A percentile compares a stretch with the other conserved stretches of the same genome.
Conservation (phyloP, 2,329 filamentous ascomycete genomes). For the Helotiales sp. region DNA sequence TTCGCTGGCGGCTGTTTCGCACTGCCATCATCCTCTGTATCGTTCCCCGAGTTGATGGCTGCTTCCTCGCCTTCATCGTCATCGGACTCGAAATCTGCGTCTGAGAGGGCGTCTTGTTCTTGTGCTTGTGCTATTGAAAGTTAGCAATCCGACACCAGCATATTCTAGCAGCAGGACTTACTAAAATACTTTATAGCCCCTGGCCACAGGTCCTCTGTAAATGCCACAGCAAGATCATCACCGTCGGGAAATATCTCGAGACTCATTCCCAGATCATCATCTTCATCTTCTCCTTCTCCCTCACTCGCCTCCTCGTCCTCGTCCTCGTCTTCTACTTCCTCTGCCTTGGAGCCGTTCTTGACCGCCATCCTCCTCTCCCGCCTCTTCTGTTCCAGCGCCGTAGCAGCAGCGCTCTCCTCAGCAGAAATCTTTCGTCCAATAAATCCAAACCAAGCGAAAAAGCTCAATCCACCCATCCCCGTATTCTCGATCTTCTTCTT, state of each 20-base stretch:
- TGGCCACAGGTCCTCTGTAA: conserved; percentile 88
- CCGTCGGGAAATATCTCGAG: conserved; percentile 87
- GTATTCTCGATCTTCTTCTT: conserved; percentile 56
- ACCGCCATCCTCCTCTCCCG: conserved; percentile 44
- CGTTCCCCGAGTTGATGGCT: neutral
- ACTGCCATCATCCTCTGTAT: conserved; percentile 5
- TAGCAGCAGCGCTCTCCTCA: conserved; percentile 67
- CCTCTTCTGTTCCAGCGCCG: conserved; percentile 59
- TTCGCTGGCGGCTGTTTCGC: conserved; percentile 20
- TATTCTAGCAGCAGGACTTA: conserved; percentile 45
- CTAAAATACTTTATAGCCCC: conserved; percentile 89
- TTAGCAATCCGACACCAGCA: neutral
- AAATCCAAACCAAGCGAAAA: conserved; percentile 90
- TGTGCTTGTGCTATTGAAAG: conserved; percentile 67
- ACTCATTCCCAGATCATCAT: conserved; percentile 63
- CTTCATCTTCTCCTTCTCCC: conserved; percentile 44
- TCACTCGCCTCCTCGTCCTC: conserved; percentile 45
- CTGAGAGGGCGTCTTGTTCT: conserved; percentile 65
- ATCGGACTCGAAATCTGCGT: conserved; percentile 69
- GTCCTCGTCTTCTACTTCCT: conserved; percentile 49
- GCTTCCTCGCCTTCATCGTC: conserved; percentile 46
- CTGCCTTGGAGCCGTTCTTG: conserved; percentile 31
- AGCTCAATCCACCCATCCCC: conserved; percentile 67
- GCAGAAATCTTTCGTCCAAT: conserved; percentile 67
- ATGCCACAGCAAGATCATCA: conserved; percentile 75